Percentiles rank a stretch among this genome's conserved stretches.
phyloP scores from a whole-genome alignment of 176 grass and related monocot genomes.

The Cenchrus purpureus region DNA sequence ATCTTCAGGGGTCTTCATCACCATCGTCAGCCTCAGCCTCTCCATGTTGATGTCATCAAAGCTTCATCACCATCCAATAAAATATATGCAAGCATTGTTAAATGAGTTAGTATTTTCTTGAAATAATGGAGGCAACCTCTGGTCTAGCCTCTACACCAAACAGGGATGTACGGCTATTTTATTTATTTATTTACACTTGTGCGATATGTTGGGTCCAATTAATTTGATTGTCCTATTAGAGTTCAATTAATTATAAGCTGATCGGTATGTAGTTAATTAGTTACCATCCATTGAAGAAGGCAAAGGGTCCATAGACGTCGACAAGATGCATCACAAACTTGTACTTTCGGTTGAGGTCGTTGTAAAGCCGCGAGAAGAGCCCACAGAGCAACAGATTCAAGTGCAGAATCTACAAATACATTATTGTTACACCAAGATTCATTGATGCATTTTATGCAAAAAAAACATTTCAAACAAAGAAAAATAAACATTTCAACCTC shows the following conservation, averaged over 20 bases:
- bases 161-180: no score
- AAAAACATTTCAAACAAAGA: no score
- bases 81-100: not conserved
- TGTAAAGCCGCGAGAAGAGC: slow-evolving; percentile 35
- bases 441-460: not conserved
- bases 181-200: no score
- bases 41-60: slow-evolving; percentile 62
- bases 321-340: slow-evolving; percentile 60
- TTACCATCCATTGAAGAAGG: slow-evolving; percentile 71
- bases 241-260: not conserved
- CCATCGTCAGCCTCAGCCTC: slow-evolving; percentile 43
- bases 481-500: slow-evolving; percentile 36
- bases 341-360: slow-evolving; percentile 49
- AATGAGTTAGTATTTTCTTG: not conserved
- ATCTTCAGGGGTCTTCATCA: slow-evolving; percentile 1
- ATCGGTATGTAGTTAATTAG: not conserved
- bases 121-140: not conserved
- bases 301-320: slow-evolving; percentile 64
- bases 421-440: not conserved
- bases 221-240: not conserved
- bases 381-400: slow-evolving; percentile 47
- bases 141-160: no score
- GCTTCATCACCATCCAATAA: slow-evolving; percentile 13
- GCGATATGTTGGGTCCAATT: not conserved
- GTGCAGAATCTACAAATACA: slow-evolving; percentile 34